phyloP scores from a whole-genome alignment of 2,329 filamentous ascomycete genomes.

The Sporothrix protearum region DNA sequence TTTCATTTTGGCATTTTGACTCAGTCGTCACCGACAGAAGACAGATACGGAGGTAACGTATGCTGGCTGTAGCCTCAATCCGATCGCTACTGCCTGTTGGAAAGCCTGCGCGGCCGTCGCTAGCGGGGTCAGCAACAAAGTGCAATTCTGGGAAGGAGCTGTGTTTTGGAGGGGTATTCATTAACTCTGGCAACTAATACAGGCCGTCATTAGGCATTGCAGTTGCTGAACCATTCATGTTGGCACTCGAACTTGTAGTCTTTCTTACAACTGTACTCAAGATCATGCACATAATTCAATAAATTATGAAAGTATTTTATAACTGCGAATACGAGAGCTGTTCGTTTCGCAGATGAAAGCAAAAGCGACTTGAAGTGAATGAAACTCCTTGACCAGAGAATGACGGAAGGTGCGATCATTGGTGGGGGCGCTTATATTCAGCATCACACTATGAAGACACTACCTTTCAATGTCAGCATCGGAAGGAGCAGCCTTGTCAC shows the following conservation, averaged over 20 bases:
- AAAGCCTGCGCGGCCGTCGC: conserved; percentile 25
- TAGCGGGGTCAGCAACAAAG: neutral
- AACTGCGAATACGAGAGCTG: neutral
- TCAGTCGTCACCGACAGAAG: neutral
- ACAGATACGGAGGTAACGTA: neutral
- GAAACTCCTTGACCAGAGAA: neutral
- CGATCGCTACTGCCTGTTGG: neutral
- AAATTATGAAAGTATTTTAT: neutral
- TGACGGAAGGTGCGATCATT: neutral
- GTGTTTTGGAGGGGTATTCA: neutral
- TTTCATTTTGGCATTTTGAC: neutral
- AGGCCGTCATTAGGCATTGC: neutral
- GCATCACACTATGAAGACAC: neutral
- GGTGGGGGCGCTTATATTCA: neutral
- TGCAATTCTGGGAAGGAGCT: conserved; percentile 12
- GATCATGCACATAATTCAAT: neutral
- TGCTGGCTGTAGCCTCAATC: neutral
- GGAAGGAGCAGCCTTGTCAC: conserved; percentile 1
- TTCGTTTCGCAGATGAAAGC: neutral
- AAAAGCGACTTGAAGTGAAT: neutral
- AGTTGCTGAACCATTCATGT: neutral
- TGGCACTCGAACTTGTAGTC: neutral
- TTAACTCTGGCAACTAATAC: neutral
- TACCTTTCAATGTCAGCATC: neutral
- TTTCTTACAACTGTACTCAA: neutral